Evolutionary conservation across 2,329 filamentous ascomycete genomes (phyloP), one percentile per base, ranked within the genome.

Genomic region (Aspergillus candidus): DNA sequence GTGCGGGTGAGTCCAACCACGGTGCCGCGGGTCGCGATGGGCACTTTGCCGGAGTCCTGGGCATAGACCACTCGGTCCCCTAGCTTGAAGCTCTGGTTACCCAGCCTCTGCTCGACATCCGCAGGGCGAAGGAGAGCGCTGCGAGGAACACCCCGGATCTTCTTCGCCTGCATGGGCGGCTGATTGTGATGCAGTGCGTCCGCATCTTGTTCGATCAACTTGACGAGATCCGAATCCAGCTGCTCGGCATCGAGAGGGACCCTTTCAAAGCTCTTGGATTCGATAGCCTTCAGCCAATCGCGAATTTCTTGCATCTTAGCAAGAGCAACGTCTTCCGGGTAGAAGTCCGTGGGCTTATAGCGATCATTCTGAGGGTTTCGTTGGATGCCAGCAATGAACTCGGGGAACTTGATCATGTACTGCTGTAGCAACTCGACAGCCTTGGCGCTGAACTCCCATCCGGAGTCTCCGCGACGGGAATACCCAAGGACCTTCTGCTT

Each of bases 231-330:
- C 0, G 89, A 95, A 65, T 98, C 93, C 4, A 98, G 82, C 65
- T 98, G 94, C 63, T 96, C 88, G 1, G 93, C 93, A 58, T 98
- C 93, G 11, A 98, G 78, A 15, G 93, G 91, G n/a, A 98, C 93
- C 52, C 84, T 84, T 67, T 97, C 91, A 55, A 98, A 94, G 54
- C 84, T 86, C 76, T 88, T 94, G 1, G 87, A 86, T 65, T 96
- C 87, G 37, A 94, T 80, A 34, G 82, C 82, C 72, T 97, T 98
- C 40, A 98, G 76, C 91, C 91, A 98, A 30, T 83, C 80, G 18
- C 82, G 86, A 50, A 98, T 95, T 63, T 97, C 93, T 71, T 95
- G 95, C 62, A 98, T 84, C 61, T 88, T 88, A 38, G 78, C 68
- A 40, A 83, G 82, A 3, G 90, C 91, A 37, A 82, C 73, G 6